phyloP scores from a whole-genome alignment of 495 filamentous ascomycete species.

The Hyaloscypha bicolor region DNA sequence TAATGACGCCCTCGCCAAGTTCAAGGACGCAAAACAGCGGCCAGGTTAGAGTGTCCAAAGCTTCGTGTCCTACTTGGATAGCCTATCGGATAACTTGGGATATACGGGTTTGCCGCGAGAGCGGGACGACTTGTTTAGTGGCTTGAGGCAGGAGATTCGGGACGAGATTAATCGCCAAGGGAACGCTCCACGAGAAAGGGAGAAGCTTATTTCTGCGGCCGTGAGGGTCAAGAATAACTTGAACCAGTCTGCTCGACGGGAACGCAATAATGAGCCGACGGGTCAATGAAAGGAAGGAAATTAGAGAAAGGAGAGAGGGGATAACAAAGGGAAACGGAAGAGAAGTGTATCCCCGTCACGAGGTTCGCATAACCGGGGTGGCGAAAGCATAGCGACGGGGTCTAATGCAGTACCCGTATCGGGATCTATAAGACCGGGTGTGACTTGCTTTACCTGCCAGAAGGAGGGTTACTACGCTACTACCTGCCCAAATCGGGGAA shows the following conservation, averaged over 20 bases:
- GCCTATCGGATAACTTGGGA: not conserved
- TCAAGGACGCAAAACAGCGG: not conserved
- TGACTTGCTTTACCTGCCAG: not conserved
- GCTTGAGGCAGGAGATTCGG: not conserved
- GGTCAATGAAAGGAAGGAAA: not conserved
- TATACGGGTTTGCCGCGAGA: not conserved
- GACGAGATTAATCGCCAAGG: not conserved
- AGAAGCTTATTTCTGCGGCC: not conserved
- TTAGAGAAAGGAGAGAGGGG: too few species aligned
- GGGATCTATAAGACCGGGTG: not conserved
- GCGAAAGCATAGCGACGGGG: not conserved
- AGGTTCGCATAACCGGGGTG: too few species aligned
- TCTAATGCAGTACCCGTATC: not conserved
- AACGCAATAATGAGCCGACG: not conserved
- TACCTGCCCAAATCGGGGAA: not conserved
- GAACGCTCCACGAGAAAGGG: not conserved
- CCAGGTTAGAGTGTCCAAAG: not conserved
- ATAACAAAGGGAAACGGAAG: too few species aligned
- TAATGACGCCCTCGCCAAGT: not conserved
- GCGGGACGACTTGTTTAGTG: not conserved
- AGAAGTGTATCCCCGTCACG: too few species aligned
- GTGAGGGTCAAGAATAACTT: not conserved
- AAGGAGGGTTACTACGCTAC: not conserved
- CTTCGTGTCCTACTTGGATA: conserved; percentile 3
- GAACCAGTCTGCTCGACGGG: not conserved